These are phyloP conservation scores for Myxozyma nipponensis DNA, from an alignment of 805 yeast genomes.

Conservation along the genomic window DNA sequence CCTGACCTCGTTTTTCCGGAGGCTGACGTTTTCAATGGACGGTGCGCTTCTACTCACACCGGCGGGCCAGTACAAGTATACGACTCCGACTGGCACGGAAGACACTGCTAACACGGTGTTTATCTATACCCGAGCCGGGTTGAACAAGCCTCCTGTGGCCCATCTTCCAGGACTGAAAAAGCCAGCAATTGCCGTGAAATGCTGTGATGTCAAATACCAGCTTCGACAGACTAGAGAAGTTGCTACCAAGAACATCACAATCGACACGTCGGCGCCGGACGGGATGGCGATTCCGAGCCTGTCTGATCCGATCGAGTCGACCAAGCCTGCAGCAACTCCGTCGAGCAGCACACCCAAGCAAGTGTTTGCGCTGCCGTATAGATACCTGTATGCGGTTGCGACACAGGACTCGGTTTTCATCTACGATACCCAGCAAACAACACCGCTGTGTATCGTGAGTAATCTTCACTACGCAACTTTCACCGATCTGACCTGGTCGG, in stretches of 20 bases:
- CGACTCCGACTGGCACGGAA: slow-evolving; percentile 34
- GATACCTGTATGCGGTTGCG: slow-evolving; percentile 87
- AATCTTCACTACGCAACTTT: slow-evolving; percentile 84
- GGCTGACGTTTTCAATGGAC: slow-evolving; percentile 85
- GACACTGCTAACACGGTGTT: slow-evolving; percentile 65
- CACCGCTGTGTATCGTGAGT: slow-evolving; percentile 69
- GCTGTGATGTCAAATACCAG: slow-evolving; percentile 64
- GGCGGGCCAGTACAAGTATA: slow-evolving; percentile 57
- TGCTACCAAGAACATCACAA: slow-evolving; percentile 20
- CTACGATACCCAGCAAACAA: slow-evolving; percentile 68
- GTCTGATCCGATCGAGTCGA: slow-evolving; percentile 4
- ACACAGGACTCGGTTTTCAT: slow-evolving; percentile 80
- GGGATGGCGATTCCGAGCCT: slow-evolving; percentile 10
- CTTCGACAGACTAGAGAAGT: slow-evolving; percentile 24
- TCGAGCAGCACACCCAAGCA: slow-evolving; percentile 24
- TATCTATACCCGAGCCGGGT: slow-evolving; percentile 67
- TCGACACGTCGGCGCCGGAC: slow-evolving; percentile 17
- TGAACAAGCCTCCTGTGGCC: slow-evolving; percentile 68
- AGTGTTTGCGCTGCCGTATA: slow-evolving; percentile 62
- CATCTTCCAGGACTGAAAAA: slow-evolving; percentile 73
- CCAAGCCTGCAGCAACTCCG: neutral
- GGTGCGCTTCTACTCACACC: slow-evolving; percentile 78
- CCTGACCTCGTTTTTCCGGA: slow-evolving; percentile 81
- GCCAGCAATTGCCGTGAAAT: slow-evolving; percentile 79
- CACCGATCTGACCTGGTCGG: slow-evolving; percentile 84